Percentiles rank a stretch among this genome's conserved stretches.
These are phyloP conservation scores for Metschnikowia vanudenii DNA, from an alignment of 805 yeast genomes.

Conservation along the genomic window DNA sequence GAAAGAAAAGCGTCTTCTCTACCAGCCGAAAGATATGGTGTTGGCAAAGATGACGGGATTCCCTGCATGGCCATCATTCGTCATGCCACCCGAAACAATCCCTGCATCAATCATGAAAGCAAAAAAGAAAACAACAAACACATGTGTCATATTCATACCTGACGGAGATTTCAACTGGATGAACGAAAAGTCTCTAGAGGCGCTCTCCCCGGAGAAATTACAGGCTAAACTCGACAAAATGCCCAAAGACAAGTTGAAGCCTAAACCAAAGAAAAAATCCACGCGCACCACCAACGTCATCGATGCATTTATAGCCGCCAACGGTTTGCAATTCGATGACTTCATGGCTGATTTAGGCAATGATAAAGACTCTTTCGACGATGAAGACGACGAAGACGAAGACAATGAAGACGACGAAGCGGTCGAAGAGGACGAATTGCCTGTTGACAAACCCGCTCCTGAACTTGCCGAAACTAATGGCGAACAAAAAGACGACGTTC, in stretches of 20 bases:
- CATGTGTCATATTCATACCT: constrained; percentile 46
- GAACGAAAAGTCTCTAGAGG: constrained; percentile 38
- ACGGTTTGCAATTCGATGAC: constrained; percentile 34
- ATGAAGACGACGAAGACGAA: constrained; percentile 11
- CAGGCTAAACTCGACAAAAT: constrained; percentile 28
- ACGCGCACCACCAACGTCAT: constrained; percentile 32
- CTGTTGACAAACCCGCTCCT: too few species aligned
- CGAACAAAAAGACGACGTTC: background rate
- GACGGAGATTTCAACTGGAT: constrained; percentile 48
- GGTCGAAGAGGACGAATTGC: background rate
- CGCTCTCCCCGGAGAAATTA: constrained; percentile 30
- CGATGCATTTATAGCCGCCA: constrained; percentile 40
- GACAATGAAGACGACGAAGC: constrained; percentile 6
- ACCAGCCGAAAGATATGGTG: constrained; percentile 39
- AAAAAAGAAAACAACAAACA: constrained; percentile 35
- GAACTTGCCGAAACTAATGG: too few species aligned
- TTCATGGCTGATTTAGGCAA: constrained; percentile 33
- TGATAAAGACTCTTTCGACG: constrained; percentile 7
- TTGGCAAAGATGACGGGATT: constrained; percentile 45
- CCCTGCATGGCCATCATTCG: constrained; percentile 52
- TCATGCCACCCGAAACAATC: constrained; percentile 40
- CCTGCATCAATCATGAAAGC: constrained; percentile 36
- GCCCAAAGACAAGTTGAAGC: constrained; percentile 26
- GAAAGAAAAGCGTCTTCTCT: constrained; percentile 20
- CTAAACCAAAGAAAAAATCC: constrained; percentile 21